These are phyloP conservation scores for Aspergillus ochraceoroseus DNA, from an alignment of 2,329 filamentous ascomycete genomes.

Conservation along the genomic window DNA sequence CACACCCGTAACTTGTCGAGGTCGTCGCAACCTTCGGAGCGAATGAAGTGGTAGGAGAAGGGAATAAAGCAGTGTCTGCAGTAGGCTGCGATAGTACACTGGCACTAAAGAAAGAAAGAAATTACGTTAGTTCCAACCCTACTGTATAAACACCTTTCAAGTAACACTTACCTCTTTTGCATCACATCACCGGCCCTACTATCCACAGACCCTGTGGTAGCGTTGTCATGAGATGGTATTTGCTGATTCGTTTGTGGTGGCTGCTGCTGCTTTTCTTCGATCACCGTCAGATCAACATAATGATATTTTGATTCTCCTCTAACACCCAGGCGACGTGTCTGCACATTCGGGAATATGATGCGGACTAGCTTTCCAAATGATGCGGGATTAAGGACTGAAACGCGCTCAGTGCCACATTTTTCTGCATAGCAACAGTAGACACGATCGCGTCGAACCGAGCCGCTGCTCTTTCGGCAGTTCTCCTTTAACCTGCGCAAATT, in stretches of 20 bases:
- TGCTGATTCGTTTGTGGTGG: constrained; percentile 27
- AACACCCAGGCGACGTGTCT: constrained; percentile 85
- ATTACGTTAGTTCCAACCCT: too few species aligned
- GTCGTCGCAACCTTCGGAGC: constrained; percentile 30
- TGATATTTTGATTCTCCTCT: constrained; percentile 98
- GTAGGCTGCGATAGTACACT: constrained; percentile 32
- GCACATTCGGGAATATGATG: constrained; percentile 90
- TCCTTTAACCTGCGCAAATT: constrained; percentile 41
- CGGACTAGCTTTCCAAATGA: constrained; percentile 97
- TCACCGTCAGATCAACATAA: constrained; percentile 57
- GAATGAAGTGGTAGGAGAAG: constrained; percentile 39
- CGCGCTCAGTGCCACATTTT: constrained; percentile 84
- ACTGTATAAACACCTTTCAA: too few species aligned
- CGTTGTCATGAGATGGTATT: constrained; percentile 21
- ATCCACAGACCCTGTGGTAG: constrained; percentile 21
- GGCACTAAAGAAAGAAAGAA: constrained; percentile 23
- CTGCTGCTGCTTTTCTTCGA: constrained; percentile 42
- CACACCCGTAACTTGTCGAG: constrained; percentile 23
- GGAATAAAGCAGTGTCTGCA: constrained; percentile 38
- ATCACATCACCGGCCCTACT: constrained; percentile 25
- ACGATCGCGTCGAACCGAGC: constrained; percentile 80
- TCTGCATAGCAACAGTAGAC: constrained; percentile 96
- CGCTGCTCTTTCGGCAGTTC: constrained; percentile 45
- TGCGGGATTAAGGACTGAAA: constrained; percentile 91
- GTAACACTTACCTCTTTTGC: constrained; percentile 29